Percentiles rank a stretch among this genome's conserved stretches.
Conservation (phyloP, 345 rosid species). For the Laguncularia racemosa region DNA sequence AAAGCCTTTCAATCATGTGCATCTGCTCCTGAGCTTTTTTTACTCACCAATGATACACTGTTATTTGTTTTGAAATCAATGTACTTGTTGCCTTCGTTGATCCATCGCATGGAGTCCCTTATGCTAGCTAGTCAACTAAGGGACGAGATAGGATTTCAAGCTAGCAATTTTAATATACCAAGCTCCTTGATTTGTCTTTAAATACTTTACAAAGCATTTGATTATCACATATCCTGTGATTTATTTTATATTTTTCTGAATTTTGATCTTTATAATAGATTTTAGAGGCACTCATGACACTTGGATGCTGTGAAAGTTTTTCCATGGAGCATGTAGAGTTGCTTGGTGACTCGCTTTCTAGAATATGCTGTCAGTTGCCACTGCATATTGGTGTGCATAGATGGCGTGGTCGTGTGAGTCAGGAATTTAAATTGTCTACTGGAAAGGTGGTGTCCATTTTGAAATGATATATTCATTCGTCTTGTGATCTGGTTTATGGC, state of each 20-base stretch:
- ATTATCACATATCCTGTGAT: not conserved
- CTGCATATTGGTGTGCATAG: too few species aligned
- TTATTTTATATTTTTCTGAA: not conserved
- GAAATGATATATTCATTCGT: too few species aligned
- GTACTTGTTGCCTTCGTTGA: conserved; percentile 77
- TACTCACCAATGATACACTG: conserved; percentile 43
- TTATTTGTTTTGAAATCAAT: conserved; percentile 37
- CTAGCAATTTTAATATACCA: conserved; percentile 35
- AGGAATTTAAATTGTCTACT: too few species aligned
- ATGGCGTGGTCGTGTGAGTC: too few species aligned
- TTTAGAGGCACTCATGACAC: conserved; percentile 72
- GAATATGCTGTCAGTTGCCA: conserved; percentile 74
- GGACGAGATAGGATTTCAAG: conserved; percentile 50
- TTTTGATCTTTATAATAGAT: conserved; percentile 31
- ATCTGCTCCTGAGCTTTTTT: conserved; percentile 90
- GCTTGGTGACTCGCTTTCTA: conserved; percentile 91
- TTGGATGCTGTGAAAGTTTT: conserved; percentile 60
- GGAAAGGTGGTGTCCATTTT: too few species aligned
- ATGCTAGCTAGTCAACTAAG: conserved; percentile 92
- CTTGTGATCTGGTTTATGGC: too few species aligned
- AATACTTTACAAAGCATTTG: not conserved
- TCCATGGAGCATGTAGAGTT: conserved; percentile 95
- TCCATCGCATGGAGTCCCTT: conserved; percentile 74
- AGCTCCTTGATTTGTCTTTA: conserved; percentile 49
- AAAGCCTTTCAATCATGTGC: conserved; percentile 43